phyloP scores from a whole-genome alignment of 169 alveolate species.

The Plasmodium berghei region DNA sequence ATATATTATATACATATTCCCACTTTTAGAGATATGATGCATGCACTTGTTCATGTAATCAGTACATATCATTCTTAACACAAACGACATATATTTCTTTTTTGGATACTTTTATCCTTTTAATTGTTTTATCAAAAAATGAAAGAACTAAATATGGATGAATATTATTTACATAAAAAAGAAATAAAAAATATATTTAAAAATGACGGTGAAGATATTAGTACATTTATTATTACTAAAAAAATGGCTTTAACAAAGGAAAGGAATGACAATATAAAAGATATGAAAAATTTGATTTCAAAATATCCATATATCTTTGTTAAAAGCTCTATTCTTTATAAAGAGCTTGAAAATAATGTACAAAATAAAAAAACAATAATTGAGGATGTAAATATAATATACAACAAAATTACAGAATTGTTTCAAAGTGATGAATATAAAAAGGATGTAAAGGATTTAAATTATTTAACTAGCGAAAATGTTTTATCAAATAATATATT shows the following conservation, averaged over 20 bases:
- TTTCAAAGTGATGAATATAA: slow-evolving; percentile 29
- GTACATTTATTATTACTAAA: slow-evolving; percentile 26
- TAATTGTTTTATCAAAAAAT: not conserved
- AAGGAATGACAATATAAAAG: slow-evolving; percentile 58
- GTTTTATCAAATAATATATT: not conserved
- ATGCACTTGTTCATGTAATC: too few relatives aligned
- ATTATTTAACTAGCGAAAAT: not conserved
- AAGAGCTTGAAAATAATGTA: slow-evolving; percentile 48
- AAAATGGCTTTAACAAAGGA: slow-evolving; percentile 61
- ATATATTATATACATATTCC: too few relatives aligned
- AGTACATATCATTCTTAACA: too few relatives aligned
- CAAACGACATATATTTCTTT: too few relatives aligned
- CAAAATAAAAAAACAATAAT: slow-evolving; percentile 25
- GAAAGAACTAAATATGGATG: slow-evolving; percentile 8
- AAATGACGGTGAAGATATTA: slow-evolving; percentile 61
- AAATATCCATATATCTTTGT: slow-evolving; percentile 62
- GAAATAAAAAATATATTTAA: slow-evolving; percentile 39
- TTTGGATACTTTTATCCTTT: not conserved
- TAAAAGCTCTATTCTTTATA: slow-evolving; percentile 37
- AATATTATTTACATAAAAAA: slow-evolving; percentile 12
- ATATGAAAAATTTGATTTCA: slow-evolving; percentile 68
- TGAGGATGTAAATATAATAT: slow-evolving; percentile 17
- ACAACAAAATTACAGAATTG: slow-evolving; percentile 33
- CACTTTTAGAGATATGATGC: too few relatives aligned
- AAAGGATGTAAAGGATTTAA: slow-evolving; percentile 14